Conservation (phyloP, 768 basidiomycete genomes). For the Atractiella rhizophila region DNA sequence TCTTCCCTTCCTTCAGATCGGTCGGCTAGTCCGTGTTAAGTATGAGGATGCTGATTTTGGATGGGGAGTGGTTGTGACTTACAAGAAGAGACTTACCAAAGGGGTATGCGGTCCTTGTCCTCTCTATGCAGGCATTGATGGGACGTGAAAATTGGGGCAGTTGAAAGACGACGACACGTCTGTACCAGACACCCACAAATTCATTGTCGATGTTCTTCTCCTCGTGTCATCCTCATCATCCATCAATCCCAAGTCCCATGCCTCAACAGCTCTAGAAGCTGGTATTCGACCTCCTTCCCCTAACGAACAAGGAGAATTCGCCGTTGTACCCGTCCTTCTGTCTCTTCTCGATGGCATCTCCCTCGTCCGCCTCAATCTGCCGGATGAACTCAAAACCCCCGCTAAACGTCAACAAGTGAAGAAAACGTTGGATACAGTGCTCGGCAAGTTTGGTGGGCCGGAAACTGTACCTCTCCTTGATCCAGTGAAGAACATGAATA, state of each 20-base stretch:
- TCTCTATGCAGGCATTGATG: not conserved
- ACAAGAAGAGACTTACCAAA: constrained; percentile 56
- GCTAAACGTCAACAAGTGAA: constrained; percentile 54
- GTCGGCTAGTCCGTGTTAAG: constrained; percentile 74
- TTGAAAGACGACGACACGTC: too few relatives aligned
- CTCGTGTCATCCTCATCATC: not conserved
- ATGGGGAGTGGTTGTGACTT: constrained; percentile 87
- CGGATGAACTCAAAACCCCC: constrained; percentile 62
- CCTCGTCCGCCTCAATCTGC: constrained; percentile 59
- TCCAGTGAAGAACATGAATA: constrained; percentile 80
- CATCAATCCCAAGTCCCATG: not conserved
- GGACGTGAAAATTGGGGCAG: not conserved
- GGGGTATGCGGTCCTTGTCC: constrained; percentile 31
- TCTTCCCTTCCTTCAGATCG: constrained; percentile 76
- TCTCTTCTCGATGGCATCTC: constrained; percentile 67
- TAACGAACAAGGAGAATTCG: constrained; percentile 48
- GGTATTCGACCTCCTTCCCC: constrained; percentile 50
- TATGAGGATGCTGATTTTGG: constrained; percentile 73
- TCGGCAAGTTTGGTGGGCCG: constrained; percentile 64
- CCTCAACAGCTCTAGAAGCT: constrained; percentile 18
- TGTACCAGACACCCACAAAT: constrained; percentile 54
- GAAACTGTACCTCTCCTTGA: constrained; percentile 66
- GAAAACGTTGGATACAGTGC: constrained; percentile 79
- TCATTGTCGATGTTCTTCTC: constrained; percentile 74
- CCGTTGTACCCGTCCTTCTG: constrained; percentile 67